Evolutionary conservation across 495 filamentous ascomycete genomes (phyloP), one percentile per base, ranked within the genome.

Genomic region (Pyronema domesticum): DNA sequence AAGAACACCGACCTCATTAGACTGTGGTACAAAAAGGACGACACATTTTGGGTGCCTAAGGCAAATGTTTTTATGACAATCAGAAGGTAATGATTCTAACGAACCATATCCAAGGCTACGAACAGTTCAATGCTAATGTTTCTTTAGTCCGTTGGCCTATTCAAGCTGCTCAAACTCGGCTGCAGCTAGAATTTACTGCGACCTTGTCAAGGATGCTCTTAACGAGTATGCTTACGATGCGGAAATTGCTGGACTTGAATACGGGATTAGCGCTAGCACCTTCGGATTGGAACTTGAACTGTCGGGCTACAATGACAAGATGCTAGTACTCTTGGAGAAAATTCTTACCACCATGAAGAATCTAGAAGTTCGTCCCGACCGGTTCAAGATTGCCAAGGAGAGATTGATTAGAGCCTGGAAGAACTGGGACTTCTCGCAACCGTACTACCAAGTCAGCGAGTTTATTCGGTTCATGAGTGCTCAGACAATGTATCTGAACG

Each of bases 11-110:
- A 83, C 15, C 69, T 79, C 7, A 79, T 83, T 1, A 80, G 91
- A 34, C 79, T 85, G n/a, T 99, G 91, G 91, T 95, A 78, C 70
- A 99, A 99, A 75, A 96, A 96, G 69, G 91, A 99, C 60, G 91
- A 99, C 61, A 85, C 80, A 0, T 99, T 95, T 70, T 99, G 91
- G 91, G 91, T 99, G 3, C 91, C 91, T 1, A 95, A 94, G 67
- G 91, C 81, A 0, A 94, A 83, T 58, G 67, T 95, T 13, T 76
- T 86, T 60, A 75, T 94, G 40, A 83, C 78, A 48, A 74, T 93
- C 58, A 78, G 84, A 56, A 95, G 83, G 63, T 65, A 36, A 43
- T 56, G 52, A 39, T n/a, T 36, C 4, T 30, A 30, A n/a, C 6
- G 40, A 43, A 17, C 40, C 17, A 43, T 6, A 17, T 17, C 17